phyloP scores from a whole-genome alignment of 768 basidiomycete genomes.

The Suillus luteus region DNA sequence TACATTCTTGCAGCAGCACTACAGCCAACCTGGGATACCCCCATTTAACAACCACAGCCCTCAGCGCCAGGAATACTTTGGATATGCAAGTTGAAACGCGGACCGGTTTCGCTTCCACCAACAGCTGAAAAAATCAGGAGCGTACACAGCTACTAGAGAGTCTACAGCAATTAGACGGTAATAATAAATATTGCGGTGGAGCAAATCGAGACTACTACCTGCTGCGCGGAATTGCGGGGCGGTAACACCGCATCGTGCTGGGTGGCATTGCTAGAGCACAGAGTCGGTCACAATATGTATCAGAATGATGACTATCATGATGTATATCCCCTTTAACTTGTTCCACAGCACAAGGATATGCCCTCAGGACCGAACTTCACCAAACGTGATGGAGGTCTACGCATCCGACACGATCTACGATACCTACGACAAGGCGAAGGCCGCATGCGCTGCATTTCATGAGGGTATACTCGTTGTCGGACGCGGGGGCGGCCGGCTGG shows the following conservation, averaged over 20 bases:
- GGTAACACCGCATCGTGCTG: conserved; percentile 39
- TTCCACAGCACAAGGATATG: conserved; percentile 51
- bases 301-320: not conserved
- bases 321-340: conserved; percentile 6
- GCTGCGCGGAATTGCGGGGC: conserved; percentile 54
- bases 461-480: conserved; percentile 60
- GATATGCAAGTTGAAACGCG: conserved; percentile 32
- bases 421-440: conserved; percentile 45
- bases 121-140: conserved; percentile 28
- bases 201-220: conserved; percentile 47
- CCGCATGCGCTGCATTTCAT: conserved; percentile 56
- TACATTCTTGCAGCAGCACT: not conserved
- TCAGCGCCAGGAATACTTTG: conserved; percentile 9
- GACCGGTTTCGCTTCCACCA: conserved; percentile 29
- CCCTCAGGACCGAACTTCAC: conserved; percentile 55
- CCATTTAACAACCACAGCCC: conserved; percentile 10
- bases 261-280: conserved; percentile 44
- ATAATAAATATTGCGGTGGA: conserved; percentile 28
- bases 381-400: conserved; percentile 51
- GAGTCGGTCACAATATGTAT: conserved; percentile 44
- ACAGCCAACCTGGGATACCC: not conserved
- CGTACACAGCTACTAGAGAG: conserved; percentile 7
- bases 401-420: conserved; percentile 42
- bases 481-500: conserved; percentile 51
- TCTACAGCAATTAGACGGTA: not conserved